Percentiles rank a stretch among this genome's conserved stretches.
These are phyloP conservation scores for Yamagishiella unicocca DNA, from an alignment of 139 green algal genomes.

Conservation along the genomic window DNA sequence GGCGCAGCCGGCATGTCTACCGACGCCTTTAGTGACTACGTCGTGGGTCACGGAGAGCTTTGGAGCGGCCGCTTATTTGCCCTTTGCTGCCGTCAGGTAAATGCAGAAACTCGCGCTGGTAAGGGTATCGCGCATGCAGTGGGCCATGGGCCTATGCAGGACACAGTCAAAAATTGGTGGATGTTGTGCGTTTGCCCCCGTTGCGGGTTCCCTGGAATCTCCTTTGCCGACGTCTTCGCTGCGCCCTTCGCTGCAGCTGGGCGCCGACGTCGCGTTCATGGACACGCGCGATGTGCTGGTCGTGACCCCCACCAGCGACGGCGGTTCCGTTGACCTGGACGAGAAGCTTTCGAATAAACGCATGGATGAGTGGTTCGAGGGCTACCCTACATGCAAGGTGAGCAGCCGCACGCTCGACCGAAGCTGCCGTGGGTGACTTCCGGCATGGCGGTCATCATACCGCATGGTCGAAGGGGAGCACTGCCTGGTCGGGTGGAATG, in stretches of 20 bases:
- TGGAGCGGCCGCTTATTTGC: conserved; percentile 93
- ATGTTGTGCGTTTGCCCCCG: too few species aligned
- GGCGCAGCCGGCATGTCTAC: conserved; percentile 89
- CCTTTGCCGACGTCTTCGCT: too few species aligned
- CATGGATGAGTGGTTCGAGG: conserved; percentile 83
- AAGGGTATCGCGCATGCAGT: too few species aligned
- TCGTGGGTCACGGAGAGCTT: conserved; percentile 98
- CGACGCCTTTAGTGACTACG: conserved; percentile 94
- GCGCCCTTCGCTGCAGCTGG: neutral
- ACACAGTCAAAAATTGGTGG: too few species aligned
- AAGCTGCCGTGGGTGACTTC: too few species aligned
- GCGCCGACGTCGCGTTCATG: conserved; percentile 81
- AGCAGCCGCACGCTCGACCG: too few species aligned
- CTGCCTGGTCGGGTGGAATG: too few species aligned
- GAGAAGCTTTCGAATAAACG: conserved; percentile 79
- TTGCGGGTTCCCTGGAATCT: too few species aligned
- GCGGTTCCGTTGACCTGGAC: conserved; percentile 88
- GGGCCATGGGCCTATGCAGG: too few species aligned
- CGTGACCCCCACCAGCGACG: conserved; percentile 73
- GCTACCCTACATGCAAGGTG: conserved; percentile 55
- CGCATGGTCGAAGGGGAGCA: too few species aligned
- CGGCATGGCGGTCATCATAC: too few species aligned
- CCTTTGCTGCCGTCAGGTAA: conserved; percentile 71
- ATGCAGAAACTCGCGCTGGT: too few species aligned
- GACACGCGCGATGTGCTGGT: conserved; percentile 96